These are phyloP conservation scores for Coniferiporia weirii DNA, from an alignment of 1,284 basidiomycete genomes.

Conservation along the genomic window DNA sequence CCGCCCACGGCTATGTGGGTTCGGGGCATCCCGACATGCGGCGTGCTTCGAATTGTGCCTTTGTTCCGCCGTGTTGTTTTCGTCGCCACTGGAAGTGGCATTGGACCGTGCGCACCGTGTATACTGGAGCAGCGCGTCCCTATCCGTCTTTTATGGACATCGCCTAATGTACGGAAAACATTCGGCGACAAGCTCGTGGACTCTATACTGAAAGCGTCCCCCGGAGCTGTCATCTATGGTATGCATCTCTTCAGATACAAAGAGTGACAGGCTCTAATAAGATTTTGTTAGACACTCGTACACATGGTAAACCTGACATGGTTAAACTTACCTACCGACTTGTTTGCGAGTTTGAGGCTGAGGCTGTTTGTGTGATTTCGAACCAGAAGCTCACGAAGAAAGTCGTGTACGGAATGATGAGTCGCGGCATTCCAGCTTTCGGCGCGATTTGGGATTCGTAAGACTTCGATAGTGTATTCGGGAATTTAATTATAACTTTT, in stretches of 20 bases:
- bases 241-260: conserved; percentile 15
- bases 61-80: conserved; percentile 55
- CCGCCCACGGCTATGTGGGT: conserved; percentile 54
- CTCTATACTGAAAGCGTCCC: conserved; percentile 46
- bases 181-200: conserved; percentile 56
- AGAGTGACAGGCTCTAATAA: background rate
- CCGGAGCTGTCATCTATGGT: conserved; percentile 54
- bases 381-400: conserved; percentile 58
- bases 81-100: conserved; percentile 58
- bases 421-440: conserved; percentile 54
- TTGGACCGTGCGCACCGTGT: conserved; percentile 53
- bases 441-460: conserved; percentile 54
- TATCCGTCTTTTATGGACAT: conserved; percentile 54
- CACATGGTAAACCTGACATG: conserved; percentile 58
- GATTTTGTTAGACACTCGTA: conserved; percentile 46
- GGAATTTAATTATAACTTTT: too few species aligned
- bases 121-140: conserved; percentile 48
- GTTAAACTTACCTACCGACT: conserved; percentile 52
- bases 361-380: conserved; percentile 57
- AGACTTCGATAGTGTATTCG: conserved; percentile 4
- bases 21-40: conserved; percentile 52
- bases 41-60: conserved; percentile 51
- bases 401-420: conserved; percentile 56
- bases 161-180: conserved; percentile 53
- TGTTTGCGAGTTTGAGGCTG: conserved; percentile 54